Conservation (phyloP, 345 rosid species). For the Pseudoturritis turrita region DNA sequence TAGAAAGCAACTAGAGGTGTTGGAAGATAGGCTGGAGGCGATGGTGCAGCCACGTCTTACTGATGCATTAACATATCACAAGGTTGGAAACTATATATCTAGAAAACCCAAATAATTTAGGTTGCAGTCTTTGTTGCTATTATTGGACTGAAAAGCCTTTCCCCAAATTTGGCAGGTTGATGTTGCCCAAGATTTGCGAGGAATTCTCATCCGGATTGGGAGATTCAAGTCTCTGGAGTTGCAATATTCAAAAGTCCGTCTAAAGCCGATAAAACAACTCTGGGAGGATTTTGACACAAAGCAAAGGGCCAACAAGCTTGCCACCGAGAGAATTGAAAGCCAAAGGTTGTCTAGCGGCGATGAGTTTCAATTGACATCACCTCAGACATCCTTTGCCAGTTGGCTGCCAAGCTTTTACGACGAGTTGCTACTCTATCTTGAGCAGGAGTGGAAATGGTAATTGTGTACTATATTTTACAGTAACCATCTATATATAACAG, state of each 20-base stretch:
- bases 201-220: conserved; percentile 89
- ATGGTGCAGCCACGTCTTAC: conserved; percentile 97
- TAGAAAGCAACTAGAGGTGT: conserved; percentile 86
- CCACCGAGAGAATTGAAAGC: conserved; percentile 54
- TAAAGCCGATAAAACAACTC: conserved; percentile 75
- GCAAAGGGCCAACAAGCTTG: conserved; percentile 52
- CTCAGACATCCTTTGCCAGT: conserved; percentile 54
- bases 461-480: not conserved
- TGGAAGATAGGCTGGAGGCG: conserved; percentile 87
- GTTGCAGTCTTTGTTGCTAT: not conserved
- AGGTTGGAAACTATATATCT: conserved; percentile 39
- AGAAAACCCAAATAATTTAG: not conserved
- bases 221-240: conserved; percentile 87
- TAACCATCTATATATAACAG: not conserved
- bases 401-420: conserved; percentile 97
- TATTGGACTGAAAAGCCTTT: conserved; percentile 11
- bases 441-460: conserved; percentile 99
- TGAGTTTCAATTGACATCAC: conserved; percentile 42
- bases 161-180: conserved; percentile 55
- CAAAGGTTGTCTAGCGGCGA: conserved; percentile 48
- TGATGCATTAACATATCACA: conserved; percentile 91
- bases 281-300: conserved; percentile 92
- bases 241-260: conserved; percentile 84
- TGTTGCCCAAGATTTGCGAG: conserved; percentile 87
- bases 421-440: conserved; percentile 88